Evolutionary conservation across 805 yeast genomes (phyloP), one percentile per base, ranked within the genome.

Genomic region (Candida nanaspora): DNA sequence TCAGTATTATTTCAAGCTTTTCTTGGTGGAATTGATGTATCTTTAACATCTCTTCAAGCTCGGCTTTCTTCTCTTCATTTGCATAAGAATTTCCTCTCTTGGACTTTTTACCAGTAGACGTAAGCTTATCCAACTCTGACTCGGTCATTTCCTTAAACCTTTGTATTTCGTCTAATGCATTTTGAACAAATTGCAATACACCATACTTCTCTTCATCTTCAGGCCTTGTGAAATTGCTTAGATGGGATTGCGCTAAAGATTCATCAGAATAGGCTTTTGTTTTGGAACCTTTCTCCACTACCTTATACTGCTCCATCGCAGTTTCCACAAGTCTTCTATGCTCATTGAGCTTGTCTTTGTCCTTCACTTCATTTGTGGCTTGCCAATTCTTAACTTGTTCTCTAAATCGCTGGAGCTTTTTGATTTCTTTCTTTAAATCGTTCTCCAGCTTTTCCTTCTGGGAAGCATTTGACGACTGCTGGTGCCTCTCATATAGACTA

Each of bases 81-180:
- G 70, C 59, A 33, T 45, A 40, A 22, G 53, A 52, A 30, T 45
- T 46, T 13, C 43, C 40, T 47, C 75, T 71, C 53, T 80, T 79
- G 45, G 84, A 74, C 53, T 76, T 76, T 53, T 77, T 78, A 35
- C 60, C 62, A 2, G 72, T 59, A 8, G 59, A 46, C 7, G 52
- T 51, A n/a, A 80, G 53, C 34, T 61, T 65, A 45, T 78, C 86
- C 32, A 80, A 67, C 56, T 83, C 86, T 5, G 81, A 82, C 57
- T 87, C 96, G 41, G 81, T 68, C 30, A 72, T 64, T 59, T 89
- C 97, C 43, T 76, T 72, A 56, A 91, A 98, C 51, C 80, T 80
- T 51, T 78, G 82, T 43, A 88, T 67, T 57, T 85, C 93, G 38
- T 86, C 97, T 46, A 86, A 65, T 56, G 81, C 72, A 21, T 72